These are phyloP conservation scores for Yamadazyma dendronema DNA, from an alignment of 1,139 yeast genomes.

Conservation along the genomic window DNA sequence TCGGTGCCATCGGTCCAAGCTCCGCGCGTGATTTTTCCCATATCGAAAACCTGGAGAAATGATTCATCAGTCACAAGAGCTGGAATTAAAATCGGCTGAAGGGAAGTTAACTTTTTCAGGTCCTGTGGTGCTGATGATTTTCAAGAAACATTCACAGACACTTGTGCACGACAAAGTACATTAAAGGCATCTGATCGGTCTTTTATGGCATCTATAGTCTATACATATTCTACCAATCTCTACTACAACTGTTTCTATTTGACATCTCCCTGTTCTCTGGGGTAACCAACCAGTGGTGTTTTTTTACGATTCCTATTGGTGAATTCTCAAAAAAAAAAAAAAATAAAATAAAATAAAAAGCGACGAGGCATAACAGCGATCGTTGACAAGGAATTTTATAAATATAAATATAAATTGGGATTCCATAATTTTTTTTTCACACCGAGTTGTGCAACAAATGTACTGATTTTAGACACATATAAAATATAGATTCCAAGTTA, in stretches of 20 bases:
- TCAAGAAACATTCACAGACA: neutral
- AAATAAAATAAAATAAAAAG: constrained; percentile 1
- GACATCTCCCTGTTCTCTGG: neutral
- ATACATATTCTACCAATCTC: too few species aligned
- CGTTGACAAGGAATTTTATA: neutral
- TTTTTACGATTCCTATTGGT: constrained; percentile 6
- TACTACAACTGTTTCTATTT: too few species aligned
- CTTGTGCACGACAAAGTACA: too few species aligned
- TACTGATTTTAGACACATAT: too few species aligned
- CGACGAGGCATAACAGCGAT: constrained; percentile 5
- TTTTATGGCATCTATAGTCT: too few species aligned
- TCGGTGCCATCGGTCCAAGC: too few species aligned
- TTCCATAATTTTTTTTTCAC: constrained; percentile 1
- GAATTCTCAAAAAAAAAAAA: constrained; percentile 1
- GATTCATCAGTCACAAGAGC: constrained; percentile 12
- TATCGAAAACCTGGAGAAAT: constrained; percentile 6
- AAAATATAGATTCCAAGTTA: too few species aligned
- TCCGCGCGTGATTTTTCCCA: constrained; percentile 1
- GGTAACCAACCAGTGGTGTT: neutral
- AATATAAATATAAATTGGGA: constrained; percentile 6
- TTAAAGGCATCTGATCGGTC: too few species aligned
- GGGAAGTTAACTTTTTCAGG: constrained; percentile 2
- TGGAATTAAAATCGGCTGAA: constrained; percentile 5
- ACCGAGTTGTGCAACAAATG: too few species aligned
- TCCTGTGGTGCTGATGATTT: neutral